These are phyloP conservation scores for Aegilops speltoides DNA, from an alignment of 176 grass and related monocot genomes.

Conservation along the genomic window DNA sequence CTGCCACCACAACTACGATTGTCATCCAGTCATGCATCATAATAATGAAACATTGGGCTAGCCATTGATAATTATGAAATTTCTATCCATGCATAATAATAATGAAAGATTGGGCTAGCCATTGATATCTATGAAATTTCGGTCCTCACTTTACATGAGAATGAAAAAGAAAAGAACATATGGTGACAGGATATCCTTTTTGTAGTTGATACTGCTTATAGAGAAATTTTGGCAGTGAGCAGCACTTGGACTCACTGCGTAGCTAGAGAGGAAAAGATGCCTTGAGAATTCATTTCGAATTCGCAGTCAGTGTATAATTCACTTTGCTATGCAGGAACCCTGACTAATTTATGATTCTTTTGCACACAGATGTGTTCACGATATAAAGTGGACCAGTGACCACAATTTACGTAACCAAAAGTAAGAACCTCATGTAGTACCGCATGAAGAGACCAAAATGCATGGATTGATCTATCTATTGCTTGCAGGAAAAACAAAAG, in stretches of 20 bases:
- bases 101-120: not conserved
- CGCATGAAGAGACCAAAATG: constrained; percentile 3
- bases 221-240: not conserved
- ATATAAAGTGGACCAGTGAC: not conserved
- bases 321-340: not conserved
- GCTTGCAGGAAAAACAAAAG: not conserved
- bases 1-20: not conserved
- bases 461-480: not conserved
- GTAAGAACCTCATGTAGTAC: not conserved
- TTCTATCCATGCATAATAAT: not conserved
- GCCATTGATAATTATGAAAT: constrained; percentile 1
- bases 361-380: not conserved
- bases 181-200: not conserved
- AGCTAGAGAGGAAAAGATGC: not conserved
- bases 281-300: not conserved
- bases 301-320: not conserved
- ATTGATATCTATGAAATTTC: not conserved
- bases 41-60: not conserved
- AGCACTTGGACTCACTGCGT: constrained; percentile 1
- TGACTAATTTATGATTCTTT: not conserved
- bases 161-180: not conserved
- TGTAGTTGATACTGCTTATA: not conserved
- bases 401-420: not conserved
- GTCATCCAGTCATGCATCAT: not conserved
- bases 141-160: constrained; percentile 19